Base-by-base conservation (phyloP, 2,329 filamentous ascomycete species). In the Colletotrichum chlorophyti region DNA sequence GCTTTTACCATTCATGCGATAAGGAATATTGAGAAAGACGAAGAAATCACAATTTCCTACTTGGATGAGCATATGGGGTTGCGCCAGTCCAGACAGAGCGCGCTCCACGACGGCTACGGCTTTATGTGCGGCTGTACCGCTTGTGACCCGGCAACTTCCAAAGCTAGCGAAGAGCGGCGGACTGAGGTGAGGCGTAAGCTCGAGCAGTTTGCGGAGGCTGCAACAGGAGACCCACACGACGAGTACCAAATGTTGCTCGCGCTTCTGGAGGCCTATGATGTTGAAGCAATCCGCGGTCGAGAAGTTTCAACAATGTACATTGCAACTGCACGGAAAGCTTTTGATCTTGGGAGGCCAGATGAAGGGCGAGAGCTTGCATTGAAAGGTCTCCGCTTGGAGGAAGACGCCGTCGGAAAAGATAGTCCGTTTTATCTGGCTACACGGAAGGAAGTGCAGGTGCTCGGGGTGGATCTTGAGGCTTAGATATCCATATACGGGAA, bases 11-110 rank as follows among this genome's bases (percentile, higher is more conserved):
- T 60, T 17, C 53, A 60, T 19, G 53, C 58, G 14, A 58, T 42
- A 6, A 38, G 53, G 12, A 40, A 60, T 15, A 60, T 60, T 2
- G 12, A 19, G 10, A 12, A 10, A 1, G 58, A 58, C 4, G 58
- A 60, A 29, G 58, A 60, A 34, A 58, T 60, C 15, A 60, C 58
- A 17, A 60, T 60, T 2, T 60, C 58, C 11, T 60, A 60, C 42
- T 53, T 60, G 15, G 53, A 52, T 21, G 58, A 58, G 40, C 51
- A 59, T 17, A 31, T 59, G 4, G 43, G 51, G 5, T n/a, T 49
- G 19, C 26, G 32, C 9, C 21, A 46, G 5, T 17, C 46, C 3
- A 26, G 58, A 17, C 53, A 47, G 42, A 41, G 34, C 27, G 34
- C 27, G 4, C 42, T 60, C 2, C 45, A 52, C 1, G 17, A 51